Evolutionary conservation across 768 basidiomycete species (phyloP), one percentile per base, ranked within the genome.

Genomic region (Saitozyma sp.): DNA sequence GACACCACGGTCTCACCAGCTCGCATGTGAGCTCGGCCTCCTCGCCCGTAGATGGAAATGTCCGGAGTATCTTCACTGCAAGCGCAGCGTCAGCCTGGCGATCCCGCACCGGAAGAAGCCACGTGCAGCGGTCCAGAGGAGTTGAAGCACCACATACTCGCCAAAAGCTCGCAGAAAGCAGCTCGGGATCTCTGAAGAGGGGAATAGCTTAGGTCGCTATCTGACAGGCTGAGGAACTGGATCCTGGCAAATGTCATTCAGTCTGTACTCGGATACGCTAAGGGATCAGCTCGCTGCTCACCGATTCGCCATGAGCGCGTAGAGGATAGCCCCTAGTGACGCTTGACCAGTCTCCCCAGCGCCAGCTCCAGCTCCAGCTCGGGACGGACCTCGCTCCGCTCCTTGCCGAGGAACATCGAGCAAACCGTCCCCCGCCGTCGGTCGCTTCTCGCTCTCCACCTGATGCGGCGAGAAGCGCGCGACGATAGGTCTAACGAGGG

Each of bases 121-220:
- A n/a, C 13, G 58, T 52, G 45, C 37, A 46, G n/a, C 29, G 54
- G 43, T 37, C 57, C 46, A 19, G 56, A n/a, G 3, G 8, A 17
- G 10, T 13, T 38, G 6, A 17, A 16, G 6, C 14, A 49, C 19
- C 37, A 58, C 76, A 59, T 19, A 77, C 73, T 86, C 9, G 94
- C 92, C 17, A 96, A 79, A 14, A 96, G 85, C 76, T 96, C 92
- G 79, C 91, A 94, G 9, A 94, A 83, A 39, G 83, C 87, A 5
- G 92, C 93, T 46, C 89, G 82, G 9, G 86, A 81, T 8, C 82
- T 78, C 82, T 89, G 88, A 58, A 96, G 83, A 14, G 76, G 70
- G 9, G 90, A 84, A 79, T 88, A 88, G 13, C 90, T 90, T 51
- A 96, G 83, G 69, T 93, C 87, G 3, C 83, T 82, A 29, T 86